Base-by-base conservation (phyloP, 208 protist genomes). In the Leishmania tropica region DNA sequence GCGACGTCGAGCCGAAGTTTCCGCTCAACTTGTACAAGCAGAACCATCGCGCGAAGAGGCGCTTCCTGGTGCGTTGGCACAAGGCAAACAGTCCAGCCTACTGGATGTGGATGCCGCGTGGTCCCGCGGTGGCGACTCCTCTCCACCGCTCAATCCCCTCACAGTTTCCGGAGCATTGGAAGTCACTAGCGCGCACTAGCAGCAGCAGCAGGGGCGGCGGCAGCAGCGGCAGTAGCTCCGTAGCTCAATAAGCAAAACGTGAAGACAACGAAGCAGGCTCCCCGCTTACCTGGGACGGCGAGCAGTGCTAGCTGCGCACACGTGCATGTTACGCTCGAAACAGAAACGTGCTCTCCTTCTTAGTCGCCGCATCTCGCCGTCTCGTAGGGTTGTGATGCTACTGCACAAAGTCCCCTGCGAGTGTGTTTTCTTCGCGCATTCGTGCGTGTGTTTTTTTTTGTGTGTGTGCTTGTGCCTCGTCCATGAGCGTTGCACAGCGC, bases 11-110 rank as follows among this genome's bases (percentile, higher is more conserved):
- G 83, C 95, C 95, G 19, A 95, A 94, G 84, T 98, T 98, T 53
- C 95, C 95, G 58, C 85, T 94, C 51, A 96, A 96, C 80, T 68
- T 98, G 48, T 98, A 93, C 85, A 98, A 98, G 83, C 92, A 97
- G 76, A 97, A 96, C 81, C 95, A 98, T 83, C 83, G 88, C 37
- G 95, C 95, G 19, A 94, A 95, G 83, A 83, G 79, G 45, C 88
- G 94, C 70, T 98, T 98, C 81, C 82, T 97, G 13, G 79, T 94
- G 56, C 92, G 95, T 19, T 98, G 95, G 95, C 95, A 98, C 83
- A 98, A 98, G 87, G 95, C 95, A 19, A 98, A 98, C 80, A 94
- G 87, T 40, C 95, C 95, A 1, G 82, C 85, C 48, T 87, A 96
- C 67, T 98, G 95, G 95, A 82, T 96, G 81, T 97, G 95, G 93